Evolutionary conservation across 2,329 filamentous ascomycete genomes (phyloP), one percentile per base, ranked within the genome.

Genomic region (Trichoderma koningiopsis): DNA sequence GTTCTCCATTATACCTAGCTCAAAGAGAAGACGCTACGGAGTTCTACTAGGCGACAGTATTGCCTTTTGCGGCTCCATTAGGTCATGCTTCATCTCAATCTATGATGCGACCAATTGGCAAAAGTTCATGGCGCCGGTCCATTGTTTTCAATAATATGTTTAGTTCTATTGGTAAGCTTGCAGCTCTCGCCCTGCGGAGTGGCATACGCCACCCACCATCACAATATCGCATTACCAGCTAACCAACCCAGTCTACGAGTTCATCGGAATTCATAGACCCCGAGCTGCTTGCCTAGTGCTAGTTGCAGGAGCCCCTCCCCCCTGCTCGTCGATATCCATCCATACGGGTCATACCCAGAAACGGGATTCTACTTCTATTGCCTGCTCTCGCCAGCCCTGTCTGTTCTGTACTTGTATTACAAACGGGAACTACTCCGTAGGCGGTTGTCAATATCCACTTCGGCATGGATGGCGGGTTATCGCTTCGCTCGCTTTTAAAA

Each of bases 381-480:
- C 53, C 24, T 52, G 55, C 55, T 27, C 22, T 58, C 19, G 53
- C 55, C 57, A 58, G 52, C 29, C 63, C 29, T 57, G 63, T 58
- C 53, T 29, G n/a, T 58, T 37, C 13, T 35, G 63, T 33, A 58
- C 58, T 66, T 35, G 63, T 33, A 58, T 66, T 66, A 66, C 53
- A 58, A 66, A 67, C 55, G 63, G 63, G 55, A 49, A 67, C 55
- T 67, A 59, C 63, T 57, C 63, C 53, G 55, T 47, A 67, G 52
- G 62, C 47, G 29, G 37, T 52, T 24, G 55, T 59, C 29, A 52
- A 59, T 66, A 66, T 59, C 63, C 63, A 67, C 63, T 59, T 19
- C 27, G 24, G n/a, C 16, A 67, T 59, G 63, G 53, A 52, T 59
- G 29, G 63, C 63, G 63, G 53, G 63, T 37, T 66, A 22, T 66